Base-by-base conservation (phyloP, 495 filamentous ascomycete genomes). In the Penicillium salamii region DNA sequence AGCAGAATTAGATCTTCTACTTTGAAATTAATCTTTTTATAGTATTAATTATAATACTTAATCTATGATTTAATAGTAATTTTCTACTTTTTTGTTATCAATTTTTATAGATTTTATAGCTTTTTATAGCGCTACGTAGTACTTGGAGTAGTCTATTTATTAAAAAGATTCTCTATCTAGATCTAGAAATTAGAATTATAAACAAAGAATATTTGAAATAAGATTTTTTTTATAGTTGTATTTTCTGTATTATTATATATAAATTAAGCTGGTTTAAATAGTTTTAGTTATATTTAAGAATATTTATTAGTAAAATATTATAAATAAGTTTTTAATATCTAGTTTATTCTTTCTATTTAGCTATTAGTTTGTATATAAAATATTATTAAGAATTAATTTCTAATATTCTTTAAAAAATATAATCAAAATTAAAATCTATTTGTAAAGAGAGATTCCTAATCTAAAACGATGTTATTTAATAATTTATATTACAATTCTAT, bases 321-420 rank as follows among this genome's bases (percentile, higher is more conserved):
- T 5, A 46, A 19, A 20, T 46, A 46, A n/a, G 35, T 39, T 20
- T 54, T 19, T 20, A 43, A 15, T 13, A 17, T 34, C 40, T 53
- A 35, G 24, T 47, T 53, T 15, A 24, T 35, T n/a, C 33, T 43
- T 36, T 62, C 43, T 13, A 46, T 62, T 52, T 59, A 43, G 23
- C 45, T 49, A 50, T 65, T 45, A 12, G 51, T 42, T 34, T 50
- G 66, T 72, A 37, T n/a, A 42, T 43, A 42, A 37, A 54, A 35
- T 11, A 31, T 6, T 24, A 38, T 43, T 15, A 31, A 37, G 37
- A 49, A 17, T 14, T 23, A 26, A 28, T 29, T 37, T 23, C 35
- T 50, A 20, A 55, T 54, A 24, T 17, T 17, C 21, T 43, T 7
- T 7, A 35, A 17, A 21, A 39, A 46, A 34, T 38, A 54, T 11